phyloP scores from a whole-genome alignment of 257 asterid genomes.

The Solanum sparsipilum region DNA sequence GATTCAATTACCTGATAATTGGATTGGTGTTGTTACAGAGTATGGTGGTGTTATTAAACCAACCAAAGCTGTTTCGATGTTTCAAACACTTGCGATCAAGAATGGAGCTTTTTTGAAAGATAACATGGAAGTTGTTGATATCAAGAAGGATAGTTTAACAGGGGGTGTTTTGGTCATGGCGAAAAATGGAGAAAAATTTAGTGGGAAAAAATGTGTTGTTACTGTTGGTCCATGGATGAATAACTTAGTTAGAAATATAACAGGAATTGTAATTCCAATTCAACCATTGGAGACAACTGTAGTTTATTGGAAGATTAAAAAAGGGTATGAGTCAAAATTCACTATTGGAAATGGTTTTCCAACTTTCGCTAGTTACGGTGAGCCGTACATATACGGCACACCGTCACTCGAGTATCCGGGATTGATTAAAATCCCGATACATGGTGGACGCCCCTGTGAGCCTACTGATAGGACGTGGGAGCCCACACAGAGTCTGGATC shows the following conservation, averaged over 20 bases:
- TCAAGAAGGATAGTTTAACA: constrained; percentile 12
- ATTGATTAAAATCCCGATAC: constrained; percentile 51
- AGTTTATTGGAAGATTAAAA: constrained; percentile 59
- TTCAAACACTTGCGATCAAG: constrained; percentile 60
- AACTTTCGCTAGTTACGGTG: constrained; percentile 72
- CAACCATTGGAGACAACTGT: constrained; percentile 68
- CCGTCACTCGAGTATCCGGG: constrained; percentile 88
- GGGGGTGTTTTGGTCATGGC: constrained; percentile 35
- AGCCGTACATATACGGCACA: constrained; percentile 70
- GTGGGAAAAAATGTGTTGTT: constrained; percentile 53
- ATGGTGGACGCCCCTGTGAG: constrained; percentile 64
- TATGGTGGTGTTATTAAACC: constrained; percentile 84
- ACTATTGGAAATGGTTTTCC: constrained; percentile 59
- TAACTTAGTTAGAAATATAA: constrained; percentile 25
- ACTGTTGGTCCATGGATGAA: constrained; percentile 80
- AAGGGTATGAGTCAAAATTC: constrained; percentile 60
- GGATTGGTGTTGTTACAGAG: constrained; percentile 63
- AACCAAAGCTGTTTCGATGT: constrained; percentile 88
- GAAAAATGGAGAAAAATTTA: constrained; percentile 9
- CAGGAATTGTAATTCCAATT: constrained; percentile 48
- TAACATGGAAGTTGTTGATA: constrained; percentile 28
- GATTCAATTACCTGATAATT: constrained; percentile 43
- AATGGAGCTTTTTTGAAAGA: constrained; percentile 58
- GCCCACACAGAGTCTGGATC: constrained; percentile 12
- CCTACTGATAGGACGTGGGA: constrained; percentile 63